Evolutionary conservation across 2,329 filamentous ascomycete genomes (phyloP), one percentile per base, ranked within the genome.

Genomic region (Pseudogymnoascus sp.): DNA sequence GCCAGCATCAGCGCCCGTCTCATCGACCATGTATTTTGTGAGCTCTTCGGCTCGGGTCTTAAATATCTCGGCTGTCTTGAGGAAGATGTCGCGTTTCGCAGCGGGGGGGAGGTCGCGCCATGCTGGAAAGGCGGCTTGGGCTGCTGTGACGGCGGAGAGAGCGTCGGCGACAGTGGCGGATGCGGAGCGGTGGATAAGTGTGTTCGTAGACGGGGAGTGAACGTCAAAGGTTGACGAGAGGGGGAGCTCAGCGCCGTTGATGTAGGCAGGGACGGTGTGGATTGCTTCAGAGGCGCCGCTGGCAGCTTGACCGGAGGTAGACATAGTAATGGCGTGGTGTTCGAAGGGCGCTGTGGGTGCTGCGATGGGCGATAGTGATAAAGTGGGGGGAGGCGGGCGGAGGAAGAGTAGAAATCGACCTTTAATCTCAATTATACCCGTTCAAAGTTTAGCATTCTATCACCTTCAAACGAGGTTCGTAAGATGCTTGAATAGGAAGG

Each of bases 51-150:
- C 75, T 7, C 87, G 81, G 30, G 71, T 73, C 39, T 82, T 76
- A 63, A 92, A 76, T 57, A 91, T 74, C 7, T 85, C 82, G 8
- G 87, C 85, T 0, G 88, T 86, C 70, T 83, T 85, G 62, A 88
- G 75, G 62, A 95, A 79, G 65, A 95, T 84, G 65, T 87, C 82
- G 35, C 89, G 84, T 38, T 88, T 86, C 22, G 78, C 70, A 22
- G 76, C 69, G 1, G 85, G 81, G 50, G 82, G 84, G 2, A 81
- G 81, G 65, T 81, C 81, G 43, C 81, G 79, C 90, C 90, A 96
- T 62, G 79, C 74, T 43, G 80, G 81, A 72, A 90, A 87, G 1
- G 90, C 89, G 12, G 78, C 76, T n/a, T 84, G 77, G 0, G 89
- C 89, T 5, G 78, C 74, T 25, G 72, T 66, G 60, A 79, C 73